Conservation (phyloP, 176 grass and related monocot species). For the Eremochloa ophiuroides region DNA sequence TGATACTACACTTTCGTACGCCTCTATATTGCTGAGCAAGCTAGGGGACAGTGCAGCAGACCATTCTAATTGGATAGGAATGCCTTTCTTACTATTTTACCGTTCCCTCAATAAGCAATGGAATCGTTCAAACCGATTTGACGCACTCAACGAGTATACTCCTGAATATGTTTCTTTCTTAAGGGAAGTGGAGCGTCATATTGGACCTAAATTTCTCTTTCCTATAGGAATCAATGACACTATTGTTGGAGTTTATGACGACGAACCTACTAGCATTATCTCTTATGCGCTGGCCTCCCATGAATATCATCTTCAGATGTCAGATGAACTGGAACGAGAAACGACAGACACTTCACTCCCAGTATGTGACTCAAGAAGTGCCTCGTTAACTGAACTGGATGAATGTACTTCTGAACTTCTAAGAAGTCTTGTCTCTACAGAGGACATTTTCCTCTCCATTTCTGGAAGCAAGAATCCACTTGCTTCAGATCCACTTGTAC, state of each 20-base stretch:
- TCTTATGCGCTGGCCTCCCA: constrained; percentile 70
- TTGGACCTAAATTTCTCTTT: constrained; percentile 78
- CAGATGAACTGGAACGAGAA: constrained; percentile 60
- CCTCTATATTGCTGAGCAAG: constrained; percentile 52
- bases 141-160: constrained; percentile 49
- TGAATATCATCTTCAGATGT: constrained; percentile 80
- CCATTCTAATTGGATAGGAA: constrained; percentile 49
- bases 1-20: constrained; percentile 42
- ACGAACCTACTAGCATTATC: constrained; percentile 94
- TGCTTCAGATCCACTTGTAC: constrained; percentile 42
- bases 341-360: constrained; percentile 24
- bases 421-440: constrained; percentile 54
- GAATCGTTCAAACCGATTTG: constrained; percentile 53
- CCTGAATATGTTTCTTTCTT: constrained; percentile 54
- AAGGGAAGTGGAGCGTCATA: constrained; percentile 47
- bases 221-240: constrained; percentile 83
- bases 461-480: constrained; percentile 43
- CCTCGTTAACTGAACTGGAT: constrained; percentile 54
- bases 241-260: constrained; percentile 77
- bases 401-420: constrained; percentile 61
- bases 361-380: constrained; percentile 40
- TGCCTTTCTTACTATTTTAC: constrained; percentile 72
- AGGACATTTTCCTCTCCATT: constrained; percentile 45
- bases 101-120: constrained; percentile 65
- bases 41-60: constrained; percentile 62